Evolutionary conservation across 768 basidiomycete genomes (phyloP).

Genomic region (Nidula microcarpa): DNA sequence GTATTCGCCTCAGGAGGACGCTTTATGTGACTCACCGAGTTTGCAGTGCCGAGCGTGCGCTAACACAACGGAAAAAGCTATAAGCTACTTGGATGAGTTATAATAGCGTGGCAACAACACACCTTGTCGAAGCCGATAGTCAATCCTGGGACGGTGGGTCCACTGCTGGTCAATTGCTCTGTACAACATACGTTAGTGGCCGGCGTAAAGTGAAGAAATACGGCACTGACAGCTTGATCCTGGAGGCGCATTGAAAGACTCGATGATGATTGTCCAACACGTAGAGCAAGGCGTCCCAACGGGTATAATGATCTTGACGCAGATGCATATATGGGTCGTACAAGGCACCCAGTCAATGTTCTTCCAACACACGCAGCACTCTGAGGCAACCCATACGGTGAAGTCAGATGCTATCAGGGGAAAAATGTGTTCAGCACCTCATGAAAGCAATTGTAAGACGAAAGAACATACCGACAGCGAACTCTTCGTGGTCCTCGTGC

Average conservation of each 20-base stretch:
- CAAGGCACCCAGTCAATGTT: background rate
- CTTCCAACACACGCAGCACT: background rate
- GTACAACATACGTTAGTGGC: background rate
- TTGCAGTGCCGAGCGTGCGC: background rate
- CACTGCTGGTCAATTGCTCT: background rate
- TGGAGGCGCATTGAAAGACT: background rate
- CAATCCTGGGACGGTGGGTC: background rate
- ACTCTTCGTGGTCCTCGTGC: background rate
- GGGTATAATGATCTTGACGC: background rate
- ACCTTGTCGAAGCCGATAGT: background rate
- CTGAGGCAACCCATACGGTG: background rate
- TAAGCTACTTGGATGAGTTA: too few relatives aligned
- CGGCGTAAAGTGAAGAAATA: background rate
- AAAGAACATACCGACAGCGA: background rate
- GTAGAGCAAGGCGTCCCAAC: background rate
- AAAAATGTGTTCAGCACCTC: background rate
- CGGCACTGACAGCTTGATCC: background rate
- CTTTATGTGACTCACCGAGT: background rate
- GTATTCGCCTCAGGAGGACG: background rate
- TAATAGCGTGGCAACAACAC: background rate
- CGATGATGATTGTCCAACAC: background rate
- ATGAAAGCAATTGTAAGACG: background rate
- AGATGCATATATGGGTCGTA: background rate
- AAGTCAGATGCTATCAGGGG: background rate
- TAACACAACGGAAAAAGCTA: background rate